phyloP scores from a whole-genome alignment of 192 early-diverging fungal genomes.

The Coemansia sp. region DNA sequence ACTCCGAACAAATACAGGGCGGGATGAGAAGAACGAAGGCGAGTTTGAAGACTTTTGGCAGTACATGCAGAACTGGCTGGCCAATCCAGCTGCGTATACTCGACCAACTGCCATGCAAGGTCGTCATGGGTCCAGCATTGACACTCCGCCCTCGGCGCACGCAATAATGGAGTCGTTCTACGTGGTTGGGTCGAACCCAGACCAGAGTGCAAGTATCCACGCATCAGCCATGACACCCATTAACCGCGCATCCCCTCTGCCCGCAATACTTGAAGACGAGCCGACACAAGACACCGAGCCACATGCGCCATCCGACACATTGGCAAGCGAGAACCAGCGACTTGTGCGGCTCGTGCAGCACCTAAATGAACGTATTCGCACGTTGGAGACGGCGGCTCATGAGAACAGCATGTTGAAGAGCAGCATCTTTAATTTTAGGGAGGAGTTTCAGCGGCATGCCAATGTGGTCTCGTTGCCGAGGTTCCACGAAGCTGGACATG shows the following conservation, averaged over 20 bases:
- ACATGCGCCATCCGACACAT: not conserved
- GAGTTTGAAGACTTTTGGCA: slow-evolving; percentile 56
- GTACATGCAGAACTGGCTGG: slow-evolving; percentile 55
- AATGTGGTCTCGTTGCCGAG: slow-evolving; percentile 34
- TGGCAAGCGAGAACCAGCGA: slow-evolving; percentile 32
- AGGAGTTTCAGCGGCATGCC: slow-evolving; percentile 54
- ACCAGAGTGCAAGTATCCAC: slow-evolving; percentile 38
- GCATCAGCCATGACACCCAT: slow-evolving; percentile 15
- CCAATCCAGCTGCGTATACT: slow-evolving; percentile 47
- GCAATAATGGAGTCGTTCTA: slow-evolving; percentile 54
- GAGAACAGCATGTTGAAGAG: slow-evolving; percentile 56
- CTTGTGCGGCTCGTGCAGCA: slow-evolving; percentile 21
- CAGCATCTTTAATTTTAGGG: slow-evolving; percentile 53
- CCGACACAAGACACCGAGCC: not conserved
- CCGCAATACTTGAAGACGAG: slow-evolving; percentile 27
- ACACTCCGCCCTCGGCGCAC: slow-evolving; percentile 10
- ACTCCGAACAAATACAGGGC: not conserved
- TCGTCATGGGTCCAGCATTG: not conserved
- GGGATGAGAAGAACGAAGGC: slow-evolving; percentile 20
- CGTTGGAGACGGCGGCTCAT: slow-evolving; percentile 48
- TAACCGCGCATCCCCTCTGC: slow-evolving; percentile 18
- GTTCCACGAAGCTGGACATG: slow-evolving; percentile 17
- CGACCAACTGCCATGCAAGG: slow-evolving; percentile 16
- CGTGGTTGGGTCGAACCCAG: slow-evolving; percentile 39
- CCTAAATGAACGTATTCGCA: slow-evolving; percentile 38